Base-by-base conservation (phyloP, 2,329 filamentous ascomycete species). In the Lomentospora prolificans region DNA sequence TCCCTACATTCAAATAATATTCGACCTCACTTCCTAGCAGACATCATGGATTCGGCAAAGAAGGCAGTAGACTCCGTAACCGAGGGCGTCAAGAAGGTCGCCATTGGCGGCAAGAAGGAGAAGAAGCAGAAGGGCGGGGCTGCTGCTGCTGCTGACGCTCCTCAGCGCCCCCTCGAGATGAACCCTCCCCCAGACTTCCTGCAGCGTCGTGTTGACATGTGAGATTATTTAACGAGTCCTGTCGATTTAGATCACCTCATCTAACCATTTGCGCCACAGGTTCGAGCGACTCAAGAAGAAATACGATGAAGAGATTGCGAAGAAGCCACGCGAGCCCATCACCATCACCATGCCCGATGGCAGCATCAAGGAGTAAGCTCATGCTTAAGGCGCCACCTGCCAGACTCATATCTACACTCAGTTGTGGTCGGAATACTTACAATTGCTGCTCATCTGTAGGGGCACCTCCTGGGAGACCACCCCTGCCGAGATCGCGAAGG, bases 391-490 rank as follows among this genome's bases (percentile, higher is more conserved):
- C 6, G 22, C 12, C 22, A 17, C 46, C 25, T 50, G 8, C 19
- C 22, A n/a, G n/a, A n/a, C n/a, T n/a, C n/a, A n/a, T n/a, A n/a
- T n/a, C n/a, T n/a, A n/a, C n/a, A n/a, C n/a, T n/a, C n/a, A n/a
- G n/a, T n/a, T n/a, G n/a, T n/a, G n/a, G 9, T 8, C 33, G 8
- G 19, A 24, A 17, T 24, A 33, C 31, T 25, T 39, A 44, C 30
- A 44, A 22, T 41, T 44, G 36, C 22, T 28, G 14, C 22, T 44
- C 24, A 14, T 22, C 5, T 3, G 22, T 33, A 55, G 53, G 60
- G 94, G 88, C 60, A 92, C 86, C 61, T 85, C 90, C 52, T 97
- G 88, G 87, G 89, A 95, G 75, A 96, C 90, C 62, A 95, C 90
- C 14, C 94, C 94, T 4, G 86, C 79, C 48, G 79, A 85, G 64